phyloP scores from a whole-genome alignment of 805 yeast species.

The Yarrowia hollandica region DNA sequence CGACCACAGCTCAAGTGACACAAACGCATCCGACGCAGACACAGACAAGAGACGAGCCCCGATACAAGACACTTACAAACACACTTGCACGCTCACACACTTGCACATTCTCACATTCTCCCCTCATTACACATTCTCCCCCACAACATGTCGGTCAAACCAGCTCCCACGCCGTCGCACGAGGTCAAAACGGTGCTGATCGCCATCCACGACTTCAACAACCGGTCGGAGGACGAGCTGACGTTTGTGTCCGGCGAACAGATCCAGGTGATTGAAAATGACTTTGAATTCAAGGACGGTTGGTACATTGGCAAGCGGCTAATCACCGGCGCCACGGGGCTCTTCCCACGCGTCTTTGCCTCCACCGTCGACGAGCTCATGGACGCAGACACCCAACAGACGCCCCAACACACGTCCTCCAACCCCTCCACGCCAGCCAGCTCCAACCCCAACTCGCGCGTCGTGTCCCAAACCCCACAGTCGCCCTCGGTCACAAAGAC shows the following conservation, averaged over 20 bases:
- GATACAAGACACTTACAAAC: not conserved
- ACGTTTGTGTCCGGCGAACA: slow-evolving; percentile 78
- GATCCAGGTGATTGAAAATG: slow-evolving; percentile 87
- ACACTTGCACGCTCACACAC: not conserved
- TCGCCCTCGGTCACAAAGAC: slow-evolving; percentile 36
- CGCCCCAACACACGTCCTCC: not conserved
- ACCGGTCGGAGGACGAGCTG: slow-evolving; percentile 88
- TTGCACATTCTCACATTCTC: no score
- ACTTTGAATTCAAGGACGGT: slow-evolving; percentile 90
- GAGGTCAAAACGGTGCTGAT: slow-evolving; percentile 36
- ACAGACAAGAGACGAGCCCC: no score
- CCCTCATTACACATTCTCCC: no score
- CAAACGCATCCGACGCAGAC: no score
- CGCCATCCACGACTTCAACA: slow-evolving; percentile 83
- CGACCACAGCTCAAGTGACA: no score
- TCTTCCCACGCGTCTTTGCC: slow-evolving; percentile 89
- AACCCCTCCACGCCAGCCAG: slow-evolving; percentile 22
- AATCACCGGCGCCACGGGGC: slow-evolving; percentile 70
- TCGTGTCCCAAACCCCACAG: slow-evolving; percentile 1
- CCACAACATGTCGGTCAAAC: slow-evolving; percentile 22
- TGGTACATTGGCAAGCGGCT: slow-evolving; percentile 88
- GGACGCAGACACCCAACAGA: slow-evolving; percentile 36
- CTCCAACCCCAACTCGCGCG: slow-evolving; percentile 16
- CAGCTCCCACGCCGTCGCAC: slow-evolving; percentile 23
- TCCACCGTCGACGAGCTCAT: slow-evolving; percentile 43